Conservation (phyloP, 148 eudicot species). For the Rhododendron simsii region DNA sequence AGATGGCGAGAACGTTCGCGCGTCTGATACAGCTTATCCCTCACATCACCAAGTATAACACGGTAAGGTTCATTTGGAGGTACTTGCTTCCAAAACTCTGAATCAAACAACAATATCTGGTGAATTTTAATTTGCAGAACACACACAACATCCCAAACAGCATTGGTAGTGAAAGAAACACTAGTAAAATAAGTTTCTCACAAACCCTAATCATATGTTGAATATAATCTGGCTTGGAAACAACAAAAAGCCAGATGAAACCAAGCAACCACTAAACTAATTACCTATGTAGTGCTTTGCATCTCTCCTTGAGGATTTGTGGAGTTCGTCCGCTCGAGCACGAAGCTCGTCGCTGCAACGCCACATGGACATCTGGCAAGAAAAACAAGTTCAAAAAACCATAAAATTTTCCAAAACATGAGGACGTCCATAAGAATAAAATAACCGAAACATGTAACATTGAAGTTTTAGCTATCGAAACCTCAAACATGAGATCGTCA, state of each 20-base stretch:
- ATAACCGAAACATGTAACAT: neutral
- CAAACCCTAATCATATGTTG: too few species aligned
- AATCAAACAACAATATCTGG: neutral
- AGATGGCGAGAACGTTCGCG: slow-evolving; percentile 91
- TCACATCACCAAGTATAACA: slow-evolving; percentile 89
- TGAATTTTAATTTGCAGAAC: neutral
- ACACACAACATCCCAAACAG: neutral
- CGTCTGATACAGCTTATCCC: slow-evolving; percentile 85
- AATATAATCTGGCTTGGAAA: neutral
- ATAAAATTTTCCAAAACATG: neutral
- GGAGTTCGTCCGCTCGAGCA: slow-evolving; percentile 69
- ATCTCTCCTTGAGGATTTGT: slow-evolving; percentile 62
- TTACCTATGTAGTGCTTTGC: slow-evolving; percentile 95
- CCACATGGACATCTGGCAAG: slow-evolving; percentile 91
- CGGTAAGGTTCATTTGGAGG: slow-evolving; percentile 93
- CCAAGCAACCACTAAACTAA: neutral
- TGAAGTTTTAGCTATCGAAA: slow-evolving; percentile 9
- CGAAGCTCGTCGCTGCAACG: slow-evolving; percentile 95
- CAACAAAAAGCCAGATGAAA: neutral
- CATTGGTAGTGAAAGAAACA: slow-evolving; percentile 1
- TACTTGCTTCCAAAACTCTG: slow-evolving; percentile 94
- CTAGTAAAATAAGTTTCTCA: neutral
- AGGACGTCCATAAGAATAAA: neutral
- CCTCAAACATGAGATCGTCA: slow-evolving; percentile 99
- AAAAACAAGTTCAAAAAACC: neutral